These are phyloP conservation scores for Marvania coccoides DNA, from an alignment of 139 green algal genomes.

Conservation along the genomic window DNA sequence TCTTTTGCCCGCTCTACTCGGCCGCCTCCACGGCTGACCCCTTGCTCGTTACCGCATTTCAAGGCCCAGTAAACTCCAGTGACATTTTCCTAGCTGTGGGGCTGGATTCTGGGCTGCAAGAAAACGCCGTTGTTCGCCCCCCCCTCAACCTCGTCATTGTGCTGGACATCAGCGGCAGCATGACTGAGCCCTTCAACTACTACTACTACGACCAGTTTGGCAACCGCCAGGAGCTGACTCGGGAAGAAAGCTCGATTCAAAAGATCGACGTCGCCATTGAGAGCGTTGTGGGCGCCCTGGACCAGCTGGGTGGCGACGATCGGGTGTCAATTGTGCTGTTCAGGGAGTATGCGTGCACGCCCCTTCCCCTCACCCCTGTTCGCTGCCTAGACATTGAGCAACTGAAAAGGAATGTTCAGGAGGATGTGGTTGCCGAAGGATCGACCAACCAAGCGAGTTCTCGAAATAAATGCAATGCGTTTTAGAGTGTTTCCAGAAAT, in stretches of 20 bases:
- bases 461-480: no score
- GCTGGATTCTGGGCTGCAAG: constrained; percentile 15
- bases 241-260: constrained; percentile 8
- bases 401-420: constrained; percentile 10
- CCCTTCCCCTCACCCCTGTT: not conserved
- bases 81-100: constrained; percentile 15
- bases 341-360: constrained; percentile 1
- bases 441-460: constrained; percentile 16
- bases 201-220: constrained; percentile 26
- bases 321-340: constrained; percentile 21
- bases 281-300: constrained; percentile 7
- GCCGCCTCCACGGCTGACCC: not conserved
- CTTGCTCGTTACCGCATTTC: constrained; percentile 1
- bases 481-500: no score
- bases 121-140: not conserved
- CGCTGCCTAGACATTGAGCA: not conserved
- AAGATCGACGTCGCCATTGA: constrained; percentile 31
- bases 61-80: not conserved
- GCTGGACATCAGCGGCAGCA: constrained; percentile 17
- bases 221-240: constrained; percentile 2
- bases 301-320: constrained; percentile 8
- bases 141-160: constrained; percentile 16
- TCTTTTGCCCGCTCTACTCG: constrained; percentile 26
- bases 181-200: constrained; percentile 12
- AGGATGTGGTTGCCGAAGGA: not conserved